Evolutionary conservation across 176 grass and related monocot genomes (phyloP), one percentile per base, ranked within the genome.

Genomic region (Pontederia crassipes): DNA sequence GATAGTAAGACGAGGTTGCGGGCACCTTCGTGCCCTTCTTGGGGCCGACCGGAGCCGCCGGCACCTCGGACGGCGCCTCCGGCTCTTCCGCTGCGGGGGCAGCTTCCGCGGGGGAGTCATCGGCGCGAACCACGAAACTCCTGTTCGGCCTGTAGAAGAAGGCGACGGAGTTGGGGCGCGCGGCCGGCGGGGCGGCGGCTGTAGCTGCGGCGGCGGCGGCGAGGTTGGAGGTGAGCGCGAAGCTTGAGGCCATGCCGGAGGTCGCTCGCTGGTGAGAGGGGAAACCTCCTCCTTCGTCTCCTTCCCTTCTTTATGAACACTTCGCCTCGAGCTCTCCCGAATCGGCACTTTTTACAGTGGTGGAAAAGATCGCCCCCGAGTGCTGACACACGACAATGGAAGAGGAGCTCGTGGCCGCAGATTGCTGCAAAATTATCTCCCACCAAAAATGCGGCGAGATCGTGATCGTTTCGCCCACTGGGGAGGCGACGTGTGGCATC

Each of bases 221-320:
- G 16, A 28, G 27, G 28, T 15, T 28, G 49, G 64, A 40, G 1
- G 49, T 47, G 66, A 47, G 53, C 52, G 26, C 32, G 35, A 55
- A 69, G 32, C 32, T 57, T 3, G 65, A 67, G 17, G 49, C 16
- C 66, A 69, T 45, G 35, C 52, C 20, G 15, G 66, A 57, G 35
- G 32, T 57, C 35, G 51, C 66, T 40, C 6, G 32, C 32, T 40
- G 32, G 32, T 69, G 32, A 17, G 11, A 35, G 11, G 48, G 20
- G 17, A 14, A 16, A 8, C 10, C 17, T 20, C 20, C 47, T 27
- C 12, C 10, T 20, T 12, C 46, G 12, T 7, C 1, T 1, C 10
- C 4, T 27, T 48, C 11, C 15, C 8, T 17, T 3, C 45, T 46
- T 8, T 45, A 12, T 8, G 0, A 10, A 48, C 7, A 2, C 8